These are phyloP conservation scores for Aspergillus ustus DNA, from an alignment of 2,329 filamentous ascomycete genomes.

Conservation along the genomic window DNA sequence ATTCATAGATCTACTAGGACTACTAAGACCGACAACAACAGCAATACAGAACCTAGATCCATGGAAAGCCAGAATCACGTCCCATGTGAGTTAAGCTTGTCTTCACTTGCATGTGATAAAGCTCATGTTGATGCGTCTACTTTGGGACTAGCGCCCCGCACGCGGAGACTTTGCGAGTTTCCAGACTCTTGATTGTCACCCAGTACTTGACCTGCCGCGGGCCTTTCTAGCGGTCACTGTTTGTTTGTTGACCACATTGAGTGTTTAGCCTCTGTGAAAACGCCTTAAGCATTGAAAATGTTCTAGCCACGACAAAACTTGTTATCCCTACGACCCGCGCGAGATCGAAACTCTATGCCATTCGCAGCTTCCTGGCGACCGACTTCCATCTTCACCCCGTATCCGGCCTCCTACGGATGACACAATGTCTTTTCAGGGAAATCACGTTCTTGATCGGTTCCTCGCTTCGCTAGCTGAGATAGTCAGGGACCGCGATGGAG, in stretches of 20 bases:
- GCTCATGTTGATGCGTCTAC: neutral
- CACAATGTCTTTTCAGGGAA: constrained; percentile 41
- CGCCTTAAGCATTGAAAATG: neutral
- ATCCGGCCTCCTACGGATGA: constrained; percentile 9
- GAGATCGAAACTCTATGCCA: constrained; percentile 4
- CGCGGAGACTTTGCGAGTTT: constrained; percentile 4
- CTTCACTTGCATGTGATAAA: constrained; percentile 8
- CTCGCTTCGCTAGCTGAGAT: constrained; percentile 66
- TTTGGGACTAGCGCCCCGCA: constrained; percentile 15
- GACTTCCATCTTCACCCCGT: neutral
- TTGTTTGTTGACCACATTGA: neutral
- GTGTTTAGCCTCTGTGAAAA: neutral
- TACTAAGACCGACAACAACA: neutral
- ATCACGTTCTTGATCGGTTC: constrained; percentile 71
- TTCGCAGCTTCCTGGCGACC: neutral
- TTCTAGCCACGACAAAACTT: neutral
- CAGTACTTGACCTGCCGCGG: neutral
- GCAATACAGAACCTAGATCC: neutral
- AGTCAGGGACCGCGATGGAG: constrained; percentile 67
- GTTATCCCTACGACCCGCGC: neutral
- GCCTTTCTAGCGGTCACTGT: neutral
- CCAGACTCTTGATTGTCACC: neutral
- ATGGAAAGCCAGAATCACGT: neutral
- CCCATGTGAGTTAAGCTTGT: neutral
- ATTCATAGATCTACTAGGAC: neutral